These are phyloP conservation scores for Yarrowia sp. DNA, from an alignment of 805 yeast species.

Conservation along the genomic window DNA sequence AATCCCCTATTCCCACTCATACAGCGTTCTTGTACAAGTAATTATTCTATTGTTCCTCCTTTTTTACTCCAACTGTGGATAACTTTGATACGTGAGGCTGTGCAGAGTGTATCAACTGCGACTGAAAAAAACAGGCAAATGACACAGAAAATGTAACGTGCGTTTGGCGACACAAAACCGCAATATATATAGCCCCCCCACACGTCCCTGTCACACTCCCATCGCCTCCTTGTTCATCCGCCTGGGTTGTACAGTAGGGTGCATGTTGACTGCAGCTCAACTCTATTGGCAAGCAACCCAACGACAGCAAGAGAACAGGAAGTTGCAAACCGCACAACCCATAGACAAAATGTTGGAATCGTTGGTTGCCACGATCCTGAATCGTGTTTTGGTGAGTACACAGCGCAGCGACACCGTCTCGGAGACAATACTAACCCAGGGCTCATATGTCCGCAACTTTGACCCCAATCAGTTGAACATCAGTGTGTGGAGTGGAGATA, in stretches of 20 bases:
- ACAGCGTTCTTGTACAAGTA: too few relatives aligned
- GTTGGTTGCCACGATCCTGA: conserved; percentile 54
- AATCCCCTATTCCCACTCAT: too few relatives aligned
- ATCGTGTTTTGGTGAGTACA: conserved; percentile 45
- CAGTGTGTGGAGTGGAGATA: conserved; percentile 98
- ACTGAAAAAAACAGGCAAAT: too few relatives aligned
- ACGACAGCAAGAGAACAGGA: conserved; percentile 11
- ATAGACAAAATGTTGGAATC: conserved; percentile 52
- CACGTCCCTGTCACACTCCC: too few relatives aligned
- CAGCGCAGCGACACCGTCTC: too few relatives aligned
- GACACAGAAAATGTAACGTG: too few relatives aligned
- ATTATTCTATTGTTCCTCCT: too few relatives aligned
- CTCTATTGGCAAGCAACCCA: conserved; percentile 24
- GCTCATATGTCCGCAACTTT: conserved; percentile 71
- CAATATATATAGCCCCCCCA: too few relatives aligned
- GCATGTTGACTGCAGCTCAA: conserved; percentile 5
- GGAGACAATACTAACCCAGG: conserved; percentile 43
- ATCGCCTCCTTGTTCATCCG: too few relatives aligned
- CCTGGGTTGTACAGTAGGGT: conserved; percentile 6
- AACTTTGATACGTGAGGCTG: conserved; percentile 25
- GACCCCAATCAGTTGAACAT: conserved; percentile 94
- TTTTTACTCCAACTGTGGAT: not conserved
- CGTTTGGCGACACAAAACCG: too few relatives aligned
- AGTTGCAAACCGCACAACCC: not conserved
- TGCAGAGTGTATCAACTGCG: not conserved